A percentile compares a stretch with the other conserved stretches of the same genome.
phyloP scores from a whole-genome alignment of 2,329 filamentous ascomycete genomes.

The Botrytis fragariae region DNA sequence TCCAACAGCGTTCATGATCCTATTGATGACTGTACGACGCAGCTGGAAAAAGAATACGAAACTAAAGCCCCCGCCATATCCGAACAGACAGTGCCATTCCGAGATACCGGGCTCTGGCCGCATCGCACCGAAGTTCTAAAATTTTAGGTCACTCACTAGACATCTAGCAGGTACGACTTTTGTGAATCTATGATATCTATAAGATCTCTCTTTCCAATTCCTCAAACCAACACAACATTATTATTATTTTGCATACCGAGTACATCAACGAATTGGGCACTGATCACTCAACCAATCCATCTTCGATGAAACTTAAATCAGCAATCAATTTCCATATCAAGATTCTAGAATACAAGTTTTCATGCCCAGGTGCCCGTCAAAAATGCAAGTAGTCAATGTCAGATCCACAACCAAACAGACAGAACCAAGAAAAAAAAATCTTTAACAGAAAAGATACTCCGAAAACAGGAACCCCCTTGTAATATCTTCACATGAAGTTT shows the following conservation, averaged over 20 bases:
- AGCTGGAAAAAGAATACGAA: not conserved
- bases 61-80: not conserved
- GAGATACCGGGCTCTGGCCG: not conserved
- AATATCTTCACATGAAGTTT: not conserved
- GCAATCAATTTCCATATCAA: slow-evolving; percentile 6
- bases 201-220: not conserved
- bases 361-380: slow-evolving; percentile 4
- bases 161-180: not conserved
- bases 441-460: not conserved
- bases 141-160: not conserved
- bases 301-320: not conserved
- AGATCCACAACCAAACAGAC: slow-evolving; percentile 1
- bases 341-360: slow-evolving; percentile 9
- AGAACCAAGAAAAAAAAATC: slow-evolving; percentile 1
- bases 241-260: not conserved
- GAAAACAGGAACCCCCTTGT: not conserved
- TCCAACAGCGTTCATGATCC: not conserved
- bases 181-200: not conserved
- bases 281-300: not conserved
- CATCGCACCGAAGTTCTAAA: not conserved
- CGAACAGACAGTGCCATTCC: not conserved
- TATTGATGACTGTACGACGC: not conserved
- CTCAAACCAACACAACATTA: not conserved
- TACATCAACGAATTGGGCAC: not conserved
- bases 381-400: not conserved